A percentile compares a stretch with the other conserved stretches of the same genome.
Conservation (phyloP, 441 rosid genomes). For the Biscutella laevigata region DNA sequence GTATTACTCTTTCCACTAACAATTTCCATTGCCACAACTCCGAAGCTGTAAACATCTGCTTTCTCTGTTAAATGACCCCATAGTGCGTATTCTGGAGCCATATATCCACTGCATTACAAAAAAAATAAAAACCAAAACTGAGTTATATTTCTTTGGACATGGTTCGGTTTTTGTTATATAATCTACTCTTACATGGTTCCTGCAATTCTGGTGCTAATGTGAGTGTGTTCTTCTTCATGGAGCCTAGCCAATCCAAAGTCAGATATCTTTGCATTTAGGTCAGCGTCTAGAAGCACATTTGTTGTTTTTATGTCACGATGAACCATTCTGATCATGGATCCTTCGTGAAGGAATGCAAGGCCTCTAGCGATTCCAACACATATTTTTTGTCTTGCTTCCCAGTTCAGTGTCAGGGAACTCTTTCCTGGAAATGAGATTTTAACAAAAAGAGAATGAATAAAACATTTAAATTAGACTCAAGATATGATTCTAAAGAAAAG, state of each 20-base stretch:
- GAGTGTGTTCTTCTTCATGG: slow-evolving; percentile 38
- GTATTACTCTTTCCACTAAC: slow-evolving; percentile 30
- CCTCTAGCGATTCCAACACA: slow-evolving; percentile 39
- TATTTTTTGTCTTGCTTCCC: slow-evolving; percentile 31
- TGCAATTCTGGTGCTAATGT: slow-evolving; percentile 39
- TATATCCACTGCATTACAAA: slow-evolving; percentile 22
- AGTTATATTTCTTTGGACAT: background rate
- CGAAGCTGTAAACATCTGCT: slow-evolving; percentile 44
- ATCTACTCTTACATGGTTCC: slow-evolving; percentile 30
- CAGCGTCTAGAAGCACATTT: slow-evolving; percentile 34
- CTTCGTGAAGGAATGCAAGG: slow-evolving; percentile 44
- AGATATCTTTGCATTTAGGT: slow-evolving; percentile 37
- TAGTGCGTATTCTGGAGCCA: too few species aligned
- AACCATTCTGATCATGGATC: slow-evolving; percentile 37
- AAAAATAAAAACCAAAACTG: background rate
- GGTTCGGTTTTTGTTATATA: background rate
- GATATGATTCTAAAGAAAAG: background rate
- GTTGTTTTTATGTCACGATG: slow-evolving; percentile 46
- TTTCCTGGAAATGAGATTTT: slow-evolving; percentile 17
- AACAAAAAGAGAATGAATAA: background rate
- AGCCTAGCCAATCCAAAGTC: slow-evolving; percentile 49
- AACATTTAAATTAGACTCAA: background rate
- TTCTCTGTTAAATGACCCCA: slow-evolving; percentile 36
- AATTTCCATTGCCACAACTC: slow-evolving; percentile 36
- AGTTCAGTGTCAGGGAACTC: slow-evolving; percentile 22